Conservation (phyloP, 768 basidiomycete genomes). For the Polyporus arcularius region DNA sequence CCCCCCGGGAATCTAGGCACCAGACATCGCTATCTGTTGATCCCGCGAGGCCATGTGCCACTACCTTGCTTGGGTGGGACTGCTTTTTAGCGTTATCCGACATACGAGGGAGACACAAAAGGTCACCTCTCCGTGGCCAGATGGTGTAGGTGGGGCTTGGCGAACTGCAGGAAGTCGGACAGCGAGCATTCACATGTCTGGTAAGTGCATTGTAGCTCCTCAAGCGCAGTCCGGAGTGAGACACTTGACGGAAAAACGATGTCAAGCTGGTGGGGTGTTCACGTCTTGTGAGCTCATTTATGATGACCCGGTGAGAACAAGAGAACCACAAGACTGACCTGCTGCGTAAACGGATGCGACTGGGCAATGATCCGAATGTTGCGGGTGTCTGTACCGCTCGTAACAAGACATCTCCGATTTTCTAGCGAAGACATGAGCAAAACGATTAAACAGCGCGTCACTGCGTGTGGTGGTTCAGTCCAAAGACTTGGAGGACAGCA, state of each 20-base stretch:
- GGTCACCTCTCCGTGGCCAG: slow-evolving; percentile 30
- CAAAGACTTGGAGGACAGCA: too few relatives aligned
- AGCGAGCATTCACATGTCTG: slow-evolving; percentile 45
- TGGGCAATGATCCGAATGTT: neutral
- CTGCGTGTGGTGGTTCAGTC: too few relatives aligned
- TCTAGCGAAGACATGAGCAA: neutral
- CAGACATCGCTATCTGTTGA: slow-evolving; percentile 53
- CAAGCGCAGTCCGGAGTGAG: slow-evolving; percentile 41
- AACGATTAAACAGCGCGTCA: too few relatives aligned
- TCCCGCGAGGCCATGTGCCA: slow-evolving; percentile 19
- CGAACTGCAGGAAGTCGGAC: slow-evolving; percentile 41
- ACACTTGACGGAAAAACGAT: slow-evolving; percentile 54
- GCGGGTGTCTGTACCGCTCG: neutral
- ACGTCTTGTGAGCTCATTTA: neutral
- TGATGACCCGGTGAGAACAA: too few relatives aligned
- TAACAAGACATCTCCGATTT: neutral
- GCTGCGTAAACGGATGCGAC: slow-evolving; percentile 52
- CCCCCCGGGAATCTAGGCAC: slow-evolving; percentile 67
- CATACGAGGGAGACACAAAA: neutral
- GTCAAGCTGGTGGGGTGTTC: slow-evolving; percentile 49
- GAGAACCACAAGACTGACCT: slow-evolving; percentile 36
- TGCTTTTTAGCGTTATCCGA: neutral
- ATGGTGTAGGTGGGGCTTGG: slow-evolving; percentile 33
- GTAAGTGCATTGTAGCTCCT: slow-evolving; percentile 45
- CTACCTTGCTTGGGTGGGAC: slow-evolving; percentile 13